These are phyloP conservation scores for Teratosphaeriaceae sp. DNA, from an alignment of 2,329 filamentous ascomycete species.

Conservation along the genomic window DNA sequence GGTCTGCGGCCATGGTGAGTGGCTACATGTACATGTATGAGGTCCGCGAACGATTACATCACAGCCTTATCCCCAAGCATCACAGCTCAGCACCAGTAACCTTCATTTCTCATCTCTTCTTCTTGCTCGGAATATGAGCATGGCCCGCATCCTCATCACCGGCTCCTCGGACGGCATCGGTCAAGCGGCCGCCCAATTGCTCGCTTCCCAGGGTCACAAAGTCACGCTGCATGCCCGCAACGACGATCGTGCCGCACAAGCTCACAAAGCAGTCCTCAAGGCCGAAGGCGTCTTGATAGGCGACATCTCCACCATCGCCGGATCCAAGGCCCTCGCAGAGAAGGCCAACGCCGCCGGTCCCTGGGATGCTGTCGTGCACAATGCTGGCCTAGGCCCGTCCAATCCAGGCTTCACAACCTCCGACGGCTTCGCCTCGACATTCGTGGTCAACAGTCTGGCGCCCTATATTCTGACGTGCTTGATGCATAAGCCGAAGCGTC, in stretches of 20 bases:
- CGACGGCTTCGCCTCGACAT: constrained; percentile 44
- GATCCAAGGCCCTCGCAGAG: constrained; percentile 46
- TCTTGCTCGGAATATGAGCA: constrained; percentile 15
- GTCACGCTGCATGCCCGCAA: constrained; percentile 54
- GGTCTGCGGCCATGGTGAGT: no score
- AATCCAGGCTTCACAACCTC: constrained; percentile 38
- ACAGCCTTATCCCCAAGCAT: no score
- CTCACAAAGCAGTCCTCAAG: constrained; percentile 42
- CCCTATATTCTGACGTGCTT: constrained; percentile 51
- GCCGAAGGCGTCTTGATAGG: constrained; percentile 47
- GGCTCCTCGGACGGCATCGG: constrained; percentile 54
- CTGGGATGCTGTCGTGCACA: constrained; percentile 54
- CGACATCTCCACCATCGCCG: constrained; percentile 47
- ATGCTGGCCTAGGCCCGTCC: constrained; percentile 45
- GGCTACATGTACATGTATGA: no score
- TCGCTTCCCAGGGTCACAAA: constrained; percentile 46
- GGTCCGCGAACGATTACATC: no score
- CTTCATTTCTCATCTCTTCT: background rate
- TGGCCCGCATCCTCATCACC: constrained; percentile 48
- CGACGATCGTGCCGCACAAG: constrained; percentile 45
- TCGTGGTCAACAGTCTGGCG: constrained; percentile 52
- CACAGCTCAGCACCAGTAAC: no score
- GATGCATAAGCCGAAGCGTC: constrained; percentile 42
- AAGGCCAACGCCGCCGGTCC: constrained; percentile 44
- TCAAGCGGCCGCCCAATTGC: constrained; percentile 43